Evolutionary conservation across 108 stramenopile genomes (phyloP), one percentile per base, ranked within the genome.

Genomic region (Nitzschia sp.): DNA sequence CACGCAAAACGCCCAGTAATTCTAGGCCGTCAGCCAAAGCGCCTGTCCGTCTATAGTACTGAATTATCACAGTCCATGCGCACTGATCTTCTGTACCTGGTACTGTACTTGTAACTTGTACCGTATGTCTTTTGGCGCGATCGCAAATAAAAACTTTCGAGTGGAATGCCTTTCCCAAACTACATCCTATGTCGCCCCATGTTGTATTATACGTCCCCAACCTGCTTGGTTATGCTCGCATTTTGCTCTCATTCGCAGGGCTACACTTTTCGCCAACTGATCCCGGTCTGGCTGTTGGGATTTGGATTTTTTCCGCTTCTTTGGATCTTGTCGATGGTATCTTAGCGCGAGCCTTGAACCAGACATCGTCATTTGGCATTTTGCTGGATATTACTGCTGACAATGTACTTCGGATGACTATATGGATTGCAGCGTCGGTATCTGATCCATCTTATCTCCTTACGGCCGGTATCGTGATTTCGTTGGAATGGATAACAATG

Each of bases 401-500:
- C 46, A 88, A 88, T 72, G 67, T 85, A 26, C 58, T 84, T 17
- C 46, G 87, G 19, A 80, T 83, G 17, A 52, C 63, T 1, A 34
- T 78, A 1, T 87, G 86, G 86, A 66, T 87, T 57, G 78, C 83
- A 15, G 69, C 77, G 9, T 58, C 68, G 4, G 21, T 23, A 65
- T 69, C 9, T 28, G 47, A 66, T 27, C 32, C 28, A 21, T 28
- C 52, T n/a, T 27, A 52, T n/a, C 19, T 9, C 6, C 32, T 46
- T 29, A 52, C 30, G 3, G 67, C 63, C 4, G 35, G 44, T 25
- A 0, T 46, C 26, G 11, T 78, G 11, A 63, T 83, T 28, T 66
- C 73, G 30, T 79, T 85, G 47, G 87, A 88, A 73, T 88, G 87
- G 87, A 76, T 65, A 27, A 88, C 87, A 23, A 80, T 85, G 76